A percentile compares a stretch with the other conserved stretches of the same genome.
These are phyloP conservation scores for Tetrastigma voinierianum DNA, from an alignment of 164 flowering plant genomes.

Conservation along the genomic window DNA sequence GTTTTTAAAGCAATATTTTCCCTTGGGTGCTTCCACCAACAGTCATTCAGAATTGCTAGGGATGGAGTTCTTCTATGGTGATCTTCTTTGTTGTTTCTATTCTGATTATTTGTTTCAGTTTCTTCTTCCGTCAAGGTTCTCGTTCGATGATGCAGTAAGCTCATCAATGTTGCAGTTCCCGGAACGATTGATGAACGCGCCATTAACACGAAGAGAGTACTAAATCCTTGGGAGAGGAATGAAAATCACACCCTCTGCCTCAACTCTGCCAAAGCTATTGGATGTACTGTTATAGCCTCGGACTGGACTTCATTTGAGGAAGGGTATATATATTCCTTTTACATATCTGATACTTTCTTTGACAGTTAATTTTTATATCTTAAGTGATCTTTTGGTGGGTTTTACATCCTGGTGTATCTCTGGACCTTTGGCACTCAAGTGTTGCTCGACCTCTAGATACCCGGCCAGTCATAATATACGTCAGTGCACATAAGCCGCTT, in stretches of 20 bases:
- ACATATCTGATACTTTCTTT: neutral
- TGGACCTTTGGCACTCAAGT: neutral
- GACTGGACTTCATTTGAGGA: slow-evolving; percentile 82
- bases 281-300: slow-evolving; percentile 85
- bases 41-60: slow-evolving; percentile 79
- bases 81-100: neutral
- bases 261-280: slow-evolving; percentile 85
- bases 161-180: slow-evolving; percentile 83
- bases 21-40: slow-evolving; percentile 71
- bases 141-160: slow-evolving; percentile 56
- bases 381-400: neutral
- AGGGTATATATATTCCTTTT: slow-evolving; percentile 42
- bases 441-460: too few species aligned
- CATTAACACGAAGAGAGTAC: slow-evolving; percentile 66
- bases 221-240: slow-evolving; percentile 90
- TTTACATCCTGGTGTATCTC: neutral
- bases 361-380: neutral
- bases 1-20: slow-evolving; percentile 68
- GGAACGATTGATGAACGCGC: slow-evolving; percentile 89
- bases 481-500: too few species aligned
- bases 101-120: neutral
- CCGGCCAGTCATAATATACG: too few species aligned
- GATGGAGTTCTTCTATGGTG: slow-evolving; percentile 94
- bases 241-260: slow-evolving; percentile 85
- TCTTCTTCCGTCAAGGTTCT: slow-evolving; percentile 1